Evolutionary conservation across 768 basidiomycete genomes (phyloP), one percentile per base, ranked within the genome.

Genomic region (Pilatotrama ljubarskyi): DNA sequence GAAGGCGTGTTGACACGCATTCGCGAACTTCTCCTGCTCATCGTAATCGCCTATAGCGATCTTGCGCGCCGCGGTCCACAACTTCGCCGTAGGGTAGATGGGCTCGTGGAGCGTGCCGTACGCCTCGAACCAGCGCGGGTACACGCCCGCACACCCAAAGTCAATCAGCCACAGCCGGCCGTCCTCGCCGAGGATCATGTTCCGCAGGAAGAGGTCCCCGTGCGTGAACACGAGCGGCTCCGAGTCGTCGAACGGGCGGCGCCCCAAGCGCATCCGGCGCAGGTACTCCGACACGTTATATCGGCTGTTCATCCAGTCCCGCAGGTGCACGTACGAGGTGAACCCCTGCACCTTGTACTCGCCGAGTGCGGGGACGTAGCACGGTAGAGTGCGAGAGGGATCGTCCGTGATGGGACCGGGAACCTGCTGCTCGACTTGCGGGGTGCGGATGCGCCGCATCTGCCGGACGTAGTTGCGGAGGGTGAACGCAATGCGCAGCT

Each of bases 91-190:
- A 11, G 8, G 18, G 11, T n/a, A 11, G 3, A 26, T 11, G 2
- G 36, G 14, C n/a, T 11, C 36, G 5, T 37, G 46, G 15, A 24
- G 51, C 29, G 54, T 40, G 26, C 54, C 29, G 20, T 37, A 46
- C 35, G 36, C 54, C 47, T 64, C 63, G 47, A 65, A 58, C 63
- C 63, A 67, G 3, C 35, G 55, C 10, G 66, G 66, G 43, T 61
- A 67, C 14, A 61, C 40, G 14, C 66, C 66, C 13, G 63, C 38
- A n/a, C 29, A 58, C 20, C 49, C 65, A 55, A 63, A 68, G 40
- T 68, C 67, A 7, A 68, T 61, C 5, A 68, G 55, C 67, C 67
- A 66, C n/a, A 66, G 36, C 13, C 43, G 35, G 18, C 56, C 55
- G 40, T 66, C 65, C 2, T 40, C 32, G 13, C 59, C 64, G 5